phyloP scores from a whole-genome alignment of 2,329 filamentous ascomycete species.

The Alternaria sp. region DNA sequence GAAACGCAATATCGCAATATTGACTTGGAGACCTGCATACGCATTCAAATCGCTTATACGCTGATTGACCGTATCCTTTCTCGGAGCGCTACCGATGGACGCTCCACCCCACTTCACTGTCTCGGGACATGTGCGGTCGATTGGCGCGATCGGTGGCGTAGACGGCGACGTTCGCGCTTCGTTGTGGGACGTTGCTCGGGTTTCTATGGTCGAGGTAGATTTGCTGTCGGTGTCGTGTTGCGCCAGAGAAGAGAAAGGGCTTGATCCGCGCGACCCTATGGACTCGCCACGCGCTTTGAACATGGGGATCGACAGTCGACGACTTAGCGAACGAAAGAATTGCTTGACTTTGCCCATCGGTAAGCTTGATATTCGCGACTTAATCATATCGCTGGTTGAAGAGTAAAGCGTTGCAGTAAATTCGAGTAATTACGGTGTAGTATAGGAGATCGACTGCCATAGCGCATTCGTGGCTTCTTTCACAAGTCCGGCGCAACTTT shows the following conservation, averaged over 20 bases:
- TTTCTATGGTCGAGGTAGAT: background rate
- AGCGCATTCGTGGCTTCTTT: background rate
- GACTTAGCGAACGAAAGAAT: background rate
- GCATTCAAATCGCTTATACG: background rate
- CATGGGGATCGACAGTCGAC: background rate
- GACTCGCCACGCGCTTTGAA: background rate
- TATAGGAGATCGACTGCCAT: background rate
- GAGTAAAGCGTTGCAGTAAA: background rate
- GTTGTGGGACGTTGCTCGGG: background rate
- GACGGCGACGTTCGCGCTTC: background rate
- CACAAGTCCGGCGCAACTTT: background rate
- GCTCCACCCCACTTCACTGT: background rate
- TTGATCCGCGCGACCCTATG: background rate
- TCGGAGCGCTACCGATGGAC: background rate
- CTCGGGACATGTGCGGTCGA: background rate
- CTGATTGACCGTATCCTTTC: background rate
- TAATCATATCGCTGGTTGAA: background rate
- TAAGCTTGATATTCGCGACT: background rate
- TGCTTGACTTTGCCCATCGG: constrained; percentile 6
- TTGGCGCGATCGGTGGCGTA: background rate
- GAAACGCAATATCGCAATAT: constrained; percentile 9
- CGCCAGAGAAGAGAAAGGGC: background rate
- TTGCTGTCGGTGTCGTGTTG: background rate
- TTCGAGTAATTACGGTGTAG: background rate
- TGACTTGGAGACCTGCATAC: constrained; percentile 1